These are phyloP conservation scores for Rubroboletus pulcherrimus DNA, from an alignment of 768 basidiomycete species.

Conservation along the genomic window DNA sequence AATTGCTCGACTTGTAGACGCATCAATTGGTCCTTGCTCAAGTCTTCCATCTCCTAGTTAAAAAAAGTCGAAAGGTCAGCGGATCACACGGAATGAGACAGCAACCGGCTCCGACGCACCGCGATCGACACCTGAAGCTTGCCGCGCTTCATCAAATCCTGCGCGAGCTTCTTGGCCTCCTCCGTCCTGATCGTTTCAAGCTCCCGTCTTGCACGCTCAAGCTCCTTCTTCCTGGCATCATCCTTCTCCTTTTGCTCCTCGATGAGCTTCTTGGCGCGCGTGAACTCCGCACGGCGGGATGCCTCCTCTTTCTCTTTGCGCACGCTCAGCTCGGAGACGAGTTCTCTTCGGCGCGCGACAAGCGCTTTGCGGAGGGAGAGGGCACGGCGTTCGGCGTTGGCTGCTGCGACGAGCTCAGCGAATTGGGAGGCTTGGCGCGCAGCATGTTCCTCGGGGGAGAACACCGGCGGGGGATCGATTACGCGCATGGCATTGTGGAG, in stretches of 20 bases:
- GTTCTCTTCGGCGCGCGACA: slow-evolving; percentile 79
- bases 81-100: neutral
- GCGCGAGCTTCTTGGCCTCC: slow-evolving; percentile 86
- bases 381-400: slow-evolving; percentile 74
- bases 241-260: slow-evolving; percentile 58
- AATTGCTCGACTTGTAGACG: slow-evolving; percentile 90
- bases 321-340: slow-evolving; percentile 77
- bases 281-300: slow-evolving; percentile 67
- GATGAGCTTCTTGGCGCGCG: slow-evolving; percentile 65
- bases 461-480: slow-evolving; percentile 44
- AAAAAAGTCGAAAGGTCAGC: neutral
- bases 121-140: slow-evolving; percentile 68
- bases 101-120: slow-evolving; percentile 37
- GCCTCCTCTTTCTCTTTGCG: slow-evolving; percentile 89
- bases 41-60: slow-evolving; percentile 68
- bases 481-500: slow-evolving; percentile 67
- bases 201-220: slow-evolving; percentile 72
- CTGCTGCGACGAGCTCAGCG: slow-evolving; percentile 54
- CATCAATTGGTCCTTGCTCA: slow-evolving; percentile 84
- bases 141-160: slow-evolving; percentile 76
- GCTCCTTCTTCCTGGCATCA: slow-evolving; percentile 60
- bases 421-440: slow-evolving; percentile 51
- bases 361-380: slow-evolving; percentile 73
- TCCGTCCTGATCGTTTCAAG: slow-evolving; percentile 54
- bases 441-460: slow-evolving; percentile 42